Base-by-base conservation (phyloP, 345 rosid genomes). In the Draba incana region DNA sequence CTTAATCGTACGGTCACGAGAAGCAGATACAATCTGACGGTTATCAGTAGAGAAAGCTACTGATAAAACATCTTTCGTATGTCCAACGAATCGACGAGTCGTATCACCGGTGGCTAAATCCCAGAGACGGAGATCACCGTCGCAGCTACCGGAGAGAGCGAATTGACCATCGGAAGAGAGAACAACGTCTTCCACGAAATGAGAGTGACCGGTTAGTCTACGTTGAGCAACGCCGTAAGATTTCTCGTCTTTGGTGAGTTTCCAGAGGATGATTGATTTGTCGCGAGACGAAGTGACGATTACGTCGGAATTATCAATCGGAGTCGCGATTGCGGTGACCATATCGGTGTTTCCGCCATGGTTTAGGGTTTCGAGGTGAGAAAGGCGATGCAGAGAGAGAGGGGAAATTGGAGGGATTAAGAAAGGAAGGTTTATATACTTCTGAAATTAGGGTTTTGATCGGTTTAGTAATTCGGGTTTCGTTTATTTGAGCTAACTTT, bases 51-150 rank as follows among this genome's bases (percentile, higher is more conserved):
- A 92, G 81, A 92, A 89, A 1, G 98, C 98, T 0, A 92, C 96
- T 1, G 96, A 92, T 12, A 92, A 81, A 1, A 91, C 97, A 30
- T 91, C 93, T 69, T 91, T 88, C 38, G 86, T 84, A 84, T 91
- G 93, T 13, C 97, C 98, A 1, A 86, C 92, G 48, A 92, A 92
- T 11, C 98, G 84, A 24, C 94, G 89, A 10, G 94, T 83, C 13
- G 90, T 83, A 15, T 62, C 70, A 0, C 96, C 98, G 20, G 86
- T 15, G 2, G 77, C 63, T 14, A 92, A 86, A 65, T 89, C 94
- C 98, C 98, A 92, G 16, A 92, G 92, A 42, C 96, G 92, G 46
- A 92, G 93, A 84, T 91, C 97, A 35, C 96, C 86, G 71, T 91
- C 97, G 96, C 97, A 91, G 10, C 93, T 83, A 6, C 96, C 92